These are phyloP conservation scores for Agrocybe chaxingu DNA, from an alignment of 768 basidiomycete species.

Conservation along the genomic window DNA sequence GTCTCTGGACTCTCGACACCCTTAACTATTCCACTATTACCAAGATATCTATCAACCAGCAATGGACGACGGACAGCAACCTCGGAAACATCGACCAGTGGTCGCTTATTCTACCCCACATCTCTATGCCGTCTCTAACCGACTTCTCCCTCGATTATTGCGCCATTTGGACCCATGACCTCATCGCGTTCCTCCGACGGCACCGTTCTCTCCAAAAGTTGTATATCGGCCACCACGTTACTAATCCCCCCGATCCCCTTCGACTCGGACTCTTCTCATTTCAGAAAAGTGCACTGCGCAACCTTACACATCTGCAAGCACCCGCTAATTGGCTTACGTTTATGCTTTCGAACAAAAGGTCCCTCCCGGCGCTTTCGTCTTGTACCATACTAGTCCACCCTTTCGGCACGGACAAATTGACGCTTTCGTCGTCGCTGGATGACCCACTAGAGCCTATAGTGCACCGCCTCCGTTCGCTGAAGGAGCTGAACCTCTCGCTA, in stretches of 20 bases:
- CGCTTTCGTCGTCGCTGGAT: neutral
- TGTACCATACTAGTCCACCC: neutral
- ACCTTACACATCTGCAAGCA: conserved; percentile 5
- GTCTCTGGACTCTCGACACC: conserved; percentile 19
- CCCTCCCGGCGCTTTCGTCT: conserved; percentile 2
- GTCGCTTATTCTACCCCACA: conserved; percentile 18
- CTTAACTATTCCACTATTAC: conserved; percentile 19
- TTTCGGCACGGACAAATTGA: neutral
- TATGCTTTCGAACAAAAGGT: neutral
- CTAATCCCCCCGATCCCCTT: neutral
- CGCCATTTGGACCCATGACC: conserved; percentile 5
- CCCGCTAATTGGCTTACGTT: conserved; percentile 7
- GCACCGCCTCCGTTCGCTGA: conserved; percentile 2
- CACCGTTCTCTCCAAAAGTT: conserved; percentile 12
- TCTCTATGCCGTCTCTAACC: conserved; percentile 20
- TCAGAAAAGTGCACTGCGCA: conserved; percentile 1
- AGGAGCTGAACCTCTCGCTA: conserved; percentile 7
- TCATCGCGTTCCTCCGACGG: conserved; percentile 16
- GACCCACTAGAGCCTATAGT: neutral
- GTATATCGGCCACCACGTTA: conserved; percentile 11
- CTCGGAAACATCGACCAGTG: conserved; percentile 4
- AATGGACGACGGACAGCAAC: conserved; percentile 7
- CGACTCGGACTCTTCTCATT: neutral
- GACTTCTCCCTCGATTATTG: conserved; percentile 19
- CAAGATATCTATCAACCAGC: conserved; percentile 20